These are phyloP conservation scores for Moniliophthora roreri DNA, from an alignment of 1,284 basidiomycete genomes.

Conservation along the genomic window DNA sequence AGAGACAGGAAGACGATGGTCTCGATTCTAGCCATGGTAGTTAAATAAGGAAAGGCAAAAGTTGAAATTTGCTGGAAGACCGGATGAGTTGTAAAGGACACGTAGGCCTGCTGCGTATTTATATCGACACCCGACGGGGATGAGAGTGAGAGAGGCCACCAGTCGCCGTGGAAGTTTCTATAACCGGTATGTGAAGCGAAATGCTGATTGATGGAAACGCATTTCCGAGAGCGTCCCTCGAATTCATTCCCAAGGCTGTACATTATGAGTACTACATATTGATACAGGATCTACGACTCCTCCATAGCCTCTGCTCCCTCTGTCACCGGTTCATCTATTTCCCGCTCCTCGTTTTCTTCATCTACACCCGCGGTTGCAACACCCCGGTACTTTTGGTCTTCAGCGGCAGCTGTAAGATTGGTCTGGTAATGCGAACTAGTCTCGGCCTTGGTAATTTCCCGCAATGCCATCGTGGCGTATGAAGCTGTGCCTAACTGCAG, in stretches of 20 bases:
- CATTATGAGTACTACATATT: neutral
- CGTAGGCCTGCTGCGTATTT: too few species aligned
- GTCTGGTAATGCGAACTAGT: slow-evolving; percentile 89
- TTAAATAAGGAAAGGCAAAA: neutral
- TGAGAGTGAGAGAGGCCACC: too few species aligned
- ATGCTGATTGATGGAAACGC: neutral
- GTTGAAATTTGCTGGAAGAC: neutral
- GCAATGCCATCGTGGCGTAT: slow-evolving; percentile 94
- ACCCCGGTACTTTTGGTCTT: slow-evolving; percentile 80
- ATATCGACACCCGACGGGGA: too few species aligned
- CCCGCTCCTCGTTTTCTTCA: slow-evolving; percentile 26
- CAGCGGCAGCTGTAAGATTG: slow-evolving; percentile 73
- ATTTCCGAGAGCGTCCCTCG: neutral
- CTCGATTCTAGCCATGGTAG: slow-evolving; percentile 62
- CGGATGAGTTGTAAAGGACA: neutral
- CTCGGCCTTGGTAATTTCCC: slow-evolving; percentile 91
- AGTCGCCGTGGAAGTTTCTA: too few species aligned
- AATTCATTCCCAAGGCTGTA: neutral
- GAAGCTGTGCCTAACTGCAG: slow-evolving; percentile 83
- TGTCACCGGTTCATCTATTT: slow-evolving; percentile 20
- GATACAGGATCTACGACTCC: neutral
- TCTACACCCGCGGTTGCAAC: slow-evolving; percentile 31
- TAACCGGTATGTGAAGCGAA: too few species aligned
- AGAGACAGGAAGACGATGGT: slow-evolving; percentile 82
- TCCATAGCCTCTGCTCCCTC: slow-evolving; percentile 14